Conservation (phyloP, 2,329 filamentous ascomycete genomes). For the Fusarium piperis region DNA sequence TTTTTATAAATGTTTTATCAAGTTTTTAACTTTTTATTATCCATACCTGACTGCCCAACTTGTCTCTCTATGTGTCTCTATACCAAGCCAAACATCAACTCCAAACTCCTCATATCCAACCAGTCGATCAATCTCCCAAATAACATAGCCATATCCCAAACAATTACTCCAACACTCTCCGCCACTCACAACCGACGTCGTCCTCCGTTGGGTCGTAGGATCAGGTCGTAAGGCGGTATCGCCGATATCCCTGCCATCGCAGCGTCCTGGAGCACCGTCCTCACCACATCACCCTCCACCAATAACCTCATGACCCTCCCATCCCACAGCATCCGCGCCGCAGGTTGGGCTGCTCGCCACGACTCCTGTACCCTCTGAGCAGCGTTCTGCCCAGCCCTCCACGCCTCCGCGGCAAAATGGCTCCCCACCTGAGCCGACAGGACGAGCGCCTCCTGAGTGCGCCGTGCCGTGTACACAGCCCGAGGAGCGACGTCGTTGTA, state of each 20-base stretch:
- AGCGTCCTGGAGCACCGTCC: neutral
- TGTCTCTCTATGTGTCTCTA: no score
- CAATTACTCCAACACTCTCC: neutral
- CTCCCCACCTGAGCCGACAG: conserved; percentile 1
- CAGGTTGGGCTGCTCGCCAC: neutral
- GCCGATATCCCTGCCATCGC: neutral
- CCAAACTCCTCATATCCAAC: neutral
- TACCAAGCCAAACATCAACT: neutral
- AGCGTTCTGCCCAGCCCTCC: neutral
- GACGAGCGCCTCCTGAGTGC: conserved; percentile 4
- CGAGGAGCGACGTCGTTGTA: conserved; percentile 10
- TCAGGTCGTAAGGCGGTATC: conserved; percentile 15
- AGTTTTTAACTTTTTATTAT: neutral
- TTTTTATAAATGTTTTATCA: neutral
- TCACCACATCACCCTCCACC: neutral
- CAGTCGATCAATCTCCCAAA: neutral
- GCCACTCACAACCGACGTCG: neutral
- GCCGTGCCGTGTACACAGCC: neutral
- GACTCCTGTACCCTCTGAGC: conserved; percentile 6
- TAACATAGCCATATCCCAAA: neutral
- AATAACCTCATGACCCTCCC: neutral
- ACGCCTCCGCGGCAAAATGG: conserved; percentile 5
- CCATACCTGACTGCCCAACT: no score
- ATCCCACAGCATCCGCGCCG: neutral
- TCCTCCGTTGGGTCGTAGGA: neutral